Percentiles rank a stretch among this genome's conserved stretches.
These are phyloP conservation scores for Colletotrichum magnum DNA, from an alignment of 2,329 filamentous ascomycete genomes.

Conservation along the genomic window DNA sequence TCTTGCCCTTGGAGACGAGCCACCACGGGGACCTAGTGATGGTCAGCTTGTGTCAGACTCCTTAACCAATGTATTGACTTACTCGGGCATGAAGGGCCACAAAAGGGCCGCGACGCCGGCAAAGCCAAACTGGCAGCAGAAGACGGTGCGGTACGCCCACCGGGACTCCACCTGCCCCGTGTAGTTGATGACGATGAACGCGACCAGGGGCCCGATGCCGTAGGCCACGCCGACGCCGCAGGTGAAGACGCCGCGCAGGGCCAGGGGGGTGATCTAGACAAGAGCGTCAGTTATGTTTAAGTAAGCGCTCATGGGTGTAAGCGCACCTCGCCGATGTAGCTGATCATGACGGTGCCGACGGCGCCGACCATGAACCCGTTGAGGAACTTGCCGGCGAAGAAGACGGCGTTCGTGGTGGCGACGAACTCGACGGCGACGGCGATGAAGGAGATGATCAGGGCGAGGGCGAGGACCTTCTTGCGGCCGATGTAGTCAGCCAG, in stretches of 20 bases:
- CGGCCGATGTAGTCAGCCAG: slow-evolving; percentile 53
- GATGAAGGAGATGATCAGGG: slow-evolving; percentile 53
- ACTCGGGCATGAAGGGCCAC: slow-evolving; percentile 58
- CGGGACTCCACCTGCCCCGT: slow-evolving; percentile 45
- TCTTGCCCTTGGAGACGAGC: slow-evolving; percentile 52
- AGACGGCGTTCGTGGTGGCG: slow-evolving; percentile 55
- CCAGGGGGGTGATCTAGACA: slow-evolving; percentile 46
- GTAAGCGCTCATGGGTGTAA: neutral
- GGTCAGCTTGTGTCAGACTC: neutral
- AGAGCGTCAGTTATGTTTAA: neutral
- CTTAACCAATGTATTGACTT: slow-evolving; percentile 18
- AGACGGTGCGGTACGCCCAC: slow-evolving; percentile 53
- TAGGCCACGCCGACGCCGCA: slow-evolving; percentile 48
- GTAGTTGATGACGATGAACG: slow-evolving; percentile 51
- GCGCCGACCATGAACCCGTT: slow-evolving; percentile 55
- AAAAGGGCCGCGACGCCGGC: slow-evolving; percentile 47
- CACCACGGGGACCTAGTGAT: slow-evolving; percentile 53
- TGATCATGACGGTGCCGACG: slow-evolving; percentile 47
- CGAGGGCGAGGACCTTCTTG: slow-evolving; percentile 49
- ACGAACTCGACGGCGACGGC: slow-evolving; percentile 58
- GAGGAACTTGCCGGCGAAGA: slow-evolving; percentile 58
- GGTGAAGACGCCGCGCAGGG: slow-evolving; percentile 48
- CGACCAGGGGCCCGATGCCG: slow-evolving; percentile 49
- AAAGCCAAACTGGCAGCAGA: slow-evolving; percentile 53
- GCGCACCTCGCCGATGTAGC: slow-evolving; percentile 50